A percentile compares a stretch with the other conserved stretches of the same genome.
Conservation (phyloP, 805 yeast genomes). For the Kluyveromyces nonfermentans region DNA sequence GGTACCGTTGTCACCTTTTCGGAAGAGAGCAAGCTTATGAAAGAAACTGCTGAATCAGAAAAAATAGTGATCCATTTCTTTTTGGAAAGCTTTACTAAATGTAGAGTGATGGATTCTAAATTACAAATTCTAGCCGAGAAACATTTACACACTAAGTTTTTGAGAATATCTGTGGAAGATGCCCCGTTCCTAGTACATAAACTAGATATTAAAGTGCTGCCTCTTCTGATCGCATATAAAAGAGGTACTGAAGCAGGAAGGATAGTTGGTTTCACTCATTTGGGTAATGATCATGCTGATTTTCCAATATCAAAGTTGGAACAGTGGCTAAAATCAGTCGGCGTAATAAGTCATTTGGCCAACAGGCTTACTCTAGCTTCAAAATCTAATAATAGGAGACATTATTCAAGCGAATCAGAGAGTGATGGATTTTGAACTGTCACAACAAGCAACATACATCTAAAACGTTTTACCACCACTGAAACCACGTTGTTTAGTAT, state of each 20-base stretch:
- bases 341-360: constrained; percentile 30
- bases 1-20: constrained; percentile 36
- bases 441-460: neutral
- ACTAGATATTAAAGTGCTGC: constrained; percentile 56
- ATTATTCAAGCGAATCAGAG: neutral
- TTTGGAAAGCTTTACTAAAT: constrained; percentile 50
- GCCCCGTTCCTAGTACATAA: constrained; percentile 68
- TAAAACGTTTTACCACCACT: too few species aligned
- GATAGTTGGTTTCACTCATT: constrained; percentile 59
- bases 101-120: constrained; percentile 47
- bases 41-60: constrained; percentile 35
- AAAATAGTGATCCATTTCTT: constrained; percentile 52
- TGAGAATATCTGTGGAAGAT: constrained; percentile 47
- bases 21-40: constrained; percentile 51
- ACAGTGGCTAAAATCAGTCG: constrained; percentile 25
- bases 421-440: neutral
- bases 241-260: constrained; percentile 51
- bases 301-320: constrained; percentile 45
- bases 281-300: constrained; percentile 40
- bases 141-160: constrained; percentile 46
- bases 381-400: constrained; percentile 4
- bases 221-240: constrained; percentile 55
- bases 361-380: constrained; percentile 21
- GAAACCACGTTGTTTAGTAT: too few species aligned
- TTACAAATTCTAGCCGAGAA: constrained; percentile 40